phyloP scores from a whole-genome alignment of 2,329 filamentous ascomycete genomes.

The Aspergillus phoenicis region DNA sequence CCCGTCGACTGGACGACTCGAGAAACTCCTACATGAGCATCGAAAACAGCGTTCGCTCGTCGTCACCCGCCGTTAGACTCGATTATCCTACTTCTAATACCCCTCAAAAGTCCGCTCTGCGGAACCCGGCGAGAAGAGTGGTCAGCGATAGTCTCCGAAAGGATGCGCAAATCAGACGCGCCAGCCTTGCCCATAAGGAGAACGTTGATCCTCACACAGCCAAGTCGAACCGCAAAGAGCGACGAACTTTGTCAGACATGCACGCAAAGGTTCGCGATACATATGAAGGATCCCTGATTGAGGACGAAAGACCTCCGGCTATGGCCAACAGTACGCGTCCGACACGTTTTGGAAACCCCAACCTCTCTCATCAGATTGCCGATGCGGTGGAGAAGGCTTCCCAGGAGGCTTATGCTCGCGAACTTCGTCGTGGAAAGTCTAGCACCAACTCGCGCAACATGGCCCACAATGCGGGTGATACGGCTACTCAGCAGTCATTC shows the following conservation, averaged over 20 bases:
- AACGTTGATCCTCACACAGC: constrained; percentile 42
- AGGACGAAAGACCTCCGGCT: constrained; percentile 53
- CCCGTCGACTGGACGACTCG: constrained; percentile 50
- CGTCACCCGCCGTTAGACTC: constrained; percentile 43
- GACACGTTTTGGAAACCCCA: constrained; percentile 58
- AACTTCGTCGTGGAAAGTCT: constrained; percentile 32
- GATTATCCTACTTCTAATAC: constrained; percentile 41
- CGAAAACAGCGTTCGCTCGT: constrained; percentile 48
- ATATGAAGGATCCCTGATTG: constrained; percentile 55
- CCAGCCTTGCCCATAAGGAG: constrained; percentile 45
- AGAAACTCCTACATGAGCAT: constrained; percentile 53
- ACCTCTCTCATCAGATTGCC: constrained; percentile 45
- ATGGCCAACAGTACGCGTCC: constrained; percentile 49
- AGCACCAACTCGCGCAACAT: constrained; percentile 27
- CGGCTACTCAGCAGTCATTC: constrained; percentile 61
- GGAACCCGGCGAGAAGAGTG: constrained; percentile 31
- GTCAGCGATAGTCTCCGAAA: constrained; percentile 44
- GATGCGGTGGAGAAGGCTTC: constrained; percentile 44
- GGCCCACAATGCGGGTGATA: constrained; percentile 43
- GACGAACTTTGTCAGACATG: constrained; percentile 57
- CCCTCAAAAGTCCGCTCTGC: constrained; percentile 38
- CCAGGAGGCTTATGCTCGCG: constrained; percentile 37
- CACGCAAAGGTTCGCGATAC: constrained; percentile 57
- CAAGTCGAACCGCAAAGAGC: constrained; percentile 38
- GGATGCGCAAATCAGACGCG: constrained; percentile 44